These are phyloP conservation scores for Cyamopsis tetragonoloba DNA, from an alignment of 306 rosid genomes.

Conservation along the genomic window DNA sequence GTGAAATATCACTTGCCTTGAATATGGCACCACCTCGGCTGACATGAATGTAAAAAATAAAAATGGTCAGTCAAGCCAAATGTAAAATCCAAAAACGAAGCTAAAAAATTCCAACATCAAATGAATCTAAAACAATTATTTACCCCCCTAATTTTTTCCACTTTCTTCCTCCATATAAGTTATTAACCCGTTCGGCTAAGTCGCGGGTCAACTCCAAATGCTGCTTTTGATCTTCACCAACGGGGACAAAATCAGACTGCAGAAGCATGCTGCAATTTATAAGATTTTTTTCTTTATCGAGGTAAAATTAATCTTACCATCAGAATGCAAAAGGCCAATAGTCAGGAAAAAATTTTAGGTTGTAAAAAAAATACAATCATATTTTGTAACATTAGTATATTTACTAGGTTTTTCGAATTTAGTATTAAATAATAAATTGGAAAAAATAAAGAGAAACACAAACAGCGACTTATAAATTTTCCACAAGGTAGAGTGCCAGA, in stretches of 20 bases:
- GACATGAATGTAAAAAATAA: conserved; percentile 38
- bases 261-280: conserved; percentile 41
- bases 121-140: conserved; percentile 28
- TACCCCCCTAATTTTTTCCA: conserved; percentile 99
- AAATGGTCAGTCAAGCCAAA: conserved; percentile 38
- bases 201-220: conserved; percentile 95
- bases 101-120: conserved; percentile 1
- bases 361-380: conserved; percentile 5
- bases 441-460: background rate
- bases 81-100: conserved; percentile 2
- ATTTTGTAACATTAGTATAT: conserved; percentile 17
- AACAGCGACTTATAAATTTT: conserved; percentile 8
- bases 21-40: conserved; percentile 85
- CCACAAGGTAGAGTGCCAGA: conserved; percentile 9
- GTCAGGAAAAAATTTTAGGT: background rate
- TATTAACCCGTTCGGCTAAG: conserved; percentile 84
- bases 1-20: conserved; percentile 55
- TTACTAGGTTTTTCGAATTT: conserved; percentile 19
- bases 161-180: conserved; percentile 89
- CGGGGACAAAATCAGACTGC: conserved; percentile 94
- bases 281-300: conserved; percentile 37
- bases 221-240: conserved; percentile 99
- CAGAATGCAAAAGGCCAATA: conserved; percentile 22
- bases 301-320: conserved; percentile 20
- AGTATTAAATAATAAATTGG: background rate